phyloP scores from a whole-genome alignment of 2,329 filamentous ascomycete species.

The Aspergillus ibericus region DNA sequence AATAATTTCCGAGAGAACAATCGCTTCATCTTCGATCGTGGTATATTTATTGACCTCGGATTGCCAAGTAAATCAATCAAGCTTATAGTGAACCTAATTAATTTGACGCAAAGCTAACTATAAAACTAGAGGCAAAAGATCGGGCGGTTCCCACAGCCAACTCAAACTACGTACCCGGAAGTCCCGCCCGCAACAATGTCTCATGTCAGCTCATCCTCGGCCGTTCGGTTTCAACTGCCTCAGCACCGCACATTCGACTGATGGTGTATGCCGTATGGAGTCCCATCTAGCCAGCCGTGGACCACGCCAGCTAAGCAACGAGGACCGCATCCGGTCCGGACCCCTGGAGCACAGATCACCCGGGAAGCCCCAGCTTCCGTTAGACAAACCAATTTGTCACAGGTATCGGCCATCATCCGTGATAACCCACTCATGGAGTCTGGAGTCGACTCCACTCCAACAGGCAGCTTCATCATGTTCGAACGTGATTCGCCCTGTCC shows the following conservation, averaged over 20 bases:
- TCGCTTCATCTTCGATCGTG: background rate
- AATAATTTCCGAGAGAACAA: background rate
- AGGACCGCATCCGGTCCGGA: background rate
- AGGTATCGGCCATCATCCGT: background rate
- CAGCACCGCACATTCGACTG: background rate
- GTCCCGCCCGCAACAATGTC: background rate
- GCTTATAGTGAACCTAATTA: background rate
- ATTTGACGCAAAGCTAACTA: background rate
- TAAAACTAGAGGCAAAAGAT: background rate
- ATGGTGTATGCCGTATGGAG: background rate
- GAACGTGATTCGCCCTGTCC: background rate
- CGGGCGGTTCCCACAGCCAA: background rate
- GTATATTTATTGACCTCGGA: background rate
- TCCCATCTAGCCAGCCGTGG: background rate
- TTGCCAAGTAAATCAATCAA: background rate
- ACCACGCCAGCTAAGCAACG: background rate
- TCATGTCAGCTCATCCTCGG: background rate
- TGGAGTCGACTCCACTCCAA: background rate
- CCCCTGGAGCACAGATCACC: slow-evolving; percentile 6
- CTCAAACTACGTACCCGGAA: background rate
- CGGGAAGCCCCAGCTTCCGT: background rate
- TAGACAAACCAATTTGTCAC: slow-evolving; percentile 7
- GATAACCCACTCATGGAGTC: background rate
- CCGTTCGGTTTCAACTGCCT: background rate
- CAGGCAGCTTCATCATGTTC: background rate